These are phyloP conservation scores for Carallia pectinifolia DNA, from an alignment of 345 rosid species.

Conservation along the genomic window DNA sequence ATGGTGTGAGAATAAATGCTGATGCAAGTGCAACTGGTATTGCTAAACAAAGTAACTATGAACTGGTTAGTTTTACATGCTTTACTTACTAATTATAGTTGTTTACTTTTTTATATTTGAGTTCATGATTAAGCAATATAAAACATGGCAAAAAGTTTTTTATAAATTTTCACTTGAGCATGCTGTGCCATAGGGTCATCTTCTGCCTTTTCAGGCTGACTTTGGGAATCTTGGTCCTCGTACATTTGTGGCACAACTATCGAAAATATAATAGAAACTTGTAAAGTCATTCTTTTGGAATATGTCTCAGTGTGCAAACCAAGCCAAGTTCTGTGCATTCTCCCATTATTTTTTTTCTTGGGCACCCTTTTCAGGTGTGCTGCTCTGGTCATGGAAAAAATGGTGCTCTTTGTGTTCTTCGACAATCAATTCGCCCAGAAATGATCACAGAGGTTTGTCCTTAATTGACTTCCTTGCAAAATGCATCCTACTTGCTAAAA, in stretches of 20 bases:
- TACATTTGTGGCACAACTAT: too few species aligned
- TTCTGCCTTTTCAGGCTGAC: too few species aligned
- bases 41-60: slow-evolving; percentile 97
- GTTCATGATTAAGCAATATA: too few species aligned
- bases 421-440: slow-evolving; percentile 97
- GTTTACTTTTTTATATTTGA: too few species aligned
- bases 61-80: slow-evolving; percentile 63
- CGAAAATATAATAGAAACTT: too few species aligned
- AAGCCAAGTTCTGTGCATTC: neutral
- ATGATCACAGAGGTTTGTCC: slow-evolving; percentile 81
- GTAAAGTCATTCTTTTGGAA: neutral
- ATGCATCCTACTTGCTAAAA: neutral
- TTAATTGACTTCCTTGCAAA: slow-evolving; percentile 4
- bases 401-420: slow-evolving; percentile 82
- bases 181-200: too few species aligned
- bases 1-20: slow-evolving; percentile 83
- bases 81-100: neutral
- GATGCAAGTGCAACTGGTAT: slow-evolving; percentile 91
- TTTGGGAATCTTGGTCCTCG: too few species aligned
- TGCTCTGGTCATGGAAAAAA: slow-evolving; percentile 99
- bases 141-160: too few species aligned
- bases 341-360: slow-evolving; percentile 6
- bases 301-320: neutral
- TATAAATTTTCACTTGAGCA: too few species aligned
- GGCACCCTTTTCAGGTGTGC: slow-evolving; percentile 62